Evolutionary conservation across 2,329 filamentous ascomycete species (phyloP), one percentile per base, ranked within the genome.

Genomic region (Fusarium brachygibbosum): DNA sequence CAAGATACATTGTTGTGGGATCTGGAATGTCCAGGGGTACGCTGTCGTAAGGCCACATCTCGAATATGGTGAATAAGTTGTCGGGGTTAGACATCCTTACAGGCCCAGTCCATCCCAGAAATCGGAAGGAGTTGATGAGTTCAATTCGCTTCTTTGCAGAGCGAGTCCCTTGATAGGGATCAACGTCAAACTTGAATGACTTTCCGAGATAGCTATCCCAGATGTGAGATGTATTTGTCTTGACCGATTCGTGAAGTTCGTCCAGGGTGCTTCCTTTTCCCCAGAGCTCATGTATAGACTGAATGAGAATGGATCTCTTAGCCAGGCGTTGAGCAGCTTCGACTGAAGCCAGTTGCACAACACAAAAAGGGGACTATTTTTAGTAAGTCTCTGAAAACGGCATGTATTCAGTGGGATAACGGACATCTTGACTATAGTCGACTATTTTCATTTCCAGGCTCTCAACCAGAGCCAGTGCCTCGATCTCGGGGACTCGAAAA

Each of bases 261-360:
- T 88, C 82, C 74, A 97, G 90, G 45, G 85, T 89, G 13, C 81
- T 74, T 16, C 91, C 94, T 35, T 83, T 82, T 19, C 92, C 95
- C 95, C 96, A 98, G 67, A 98, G 87, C 77, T 97, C 93, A 82
- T 96, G 93, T 70, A 98, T 92, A 45, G 88, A 90, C 80, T 94
- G 92, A 25, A 89, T 88, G 50, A 98, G 86, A 70, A 98, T 92
- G 46, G 93, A 93, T 67, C 95, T 91, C 50, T 85, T 83, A 49
- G 97, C 85, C 23, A 98, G 84, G 11, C 82, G 82, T 50, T 83
- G 83, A 9, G 94, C 94, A 23, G 88, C 87, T 23, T 85, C 83
- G 66, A 86, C 83, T 41, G 91, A 89, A 37, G 87, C 84, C 16
- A 98, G 84, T 49, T 84, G 85, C 52, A 97, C 85, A 62, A 97